A percentile compares a stretch with the other conserved stretches of the same genome.
These are phyloP conservation scores for Clonostachys chloroleuca DNA, from an alignment of 2,329 filamentous ascomycete genomes.

Conservation along the genomic window DNA sequence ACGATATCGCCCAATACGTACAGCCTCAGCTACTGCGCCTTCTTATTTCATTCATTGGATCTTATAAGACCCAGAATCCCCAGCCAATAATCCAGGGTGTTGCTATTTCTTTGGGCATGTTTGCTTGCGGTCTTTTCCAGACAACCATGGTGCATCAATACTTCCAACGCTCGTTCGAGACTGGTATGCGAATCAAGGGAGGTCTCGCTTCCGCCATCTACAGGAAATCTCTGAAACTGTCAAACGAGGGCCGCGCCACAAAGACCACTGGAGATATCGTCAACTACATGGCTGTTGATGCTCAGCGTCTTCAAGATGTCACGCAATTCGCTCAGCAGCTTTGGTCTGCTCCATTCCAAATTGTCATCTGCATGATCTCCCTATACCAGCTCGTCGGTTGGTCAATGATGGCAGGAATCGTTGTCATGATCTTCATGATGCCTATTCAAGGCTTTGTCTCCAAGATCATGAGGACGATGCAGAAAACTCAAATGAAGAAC, in stretches of 20 bases:
- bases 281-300: conserved; percentile 99
- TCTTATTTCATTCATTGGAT: conserved; percentile 79
- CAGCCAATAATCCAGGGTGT: conserved; percentile 81
- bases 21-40: conserved; percentile 87
- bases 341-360: conserved; percentile 97
- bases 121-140: conserved; percentile 78
- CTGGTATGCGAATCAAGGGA: conserved; percentile 94
- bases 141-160: conserved; percentile 94
- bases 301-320: conserved; percentile 89
- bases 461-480: conserved; percentile 86
- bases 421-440: conserved; percentile 95
- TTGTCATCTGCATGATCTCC: conserved; percentile 90
- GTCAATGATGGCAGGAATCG: conserved; percentile 94
- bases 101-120: conserved; percentile 89
- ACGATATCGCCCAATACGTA: conserved; percentile 79
- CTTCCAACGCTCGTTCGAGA: conserved; percentile 91
- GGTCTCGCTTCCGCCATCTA: conserved; percentile 89
- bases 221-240: conserved; percentile 81
- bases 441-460: conserved; percentile 92
- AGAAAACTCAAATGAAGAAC: conserved; percentile 98
- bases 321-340: conserved; percentile 93
- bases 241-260: conserved; percentile 82
- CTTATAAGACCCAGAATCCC: conserved; percentile 54
- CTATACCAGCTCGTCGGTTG: conserved; percentile 91
- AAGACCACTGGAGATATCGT: conserved; percentile 98